Evolutionary conservation across 2,329 filamentous ascomycete genomes (phyloP).

Genomic region (Daldinia eschscholtzii): DNA sequence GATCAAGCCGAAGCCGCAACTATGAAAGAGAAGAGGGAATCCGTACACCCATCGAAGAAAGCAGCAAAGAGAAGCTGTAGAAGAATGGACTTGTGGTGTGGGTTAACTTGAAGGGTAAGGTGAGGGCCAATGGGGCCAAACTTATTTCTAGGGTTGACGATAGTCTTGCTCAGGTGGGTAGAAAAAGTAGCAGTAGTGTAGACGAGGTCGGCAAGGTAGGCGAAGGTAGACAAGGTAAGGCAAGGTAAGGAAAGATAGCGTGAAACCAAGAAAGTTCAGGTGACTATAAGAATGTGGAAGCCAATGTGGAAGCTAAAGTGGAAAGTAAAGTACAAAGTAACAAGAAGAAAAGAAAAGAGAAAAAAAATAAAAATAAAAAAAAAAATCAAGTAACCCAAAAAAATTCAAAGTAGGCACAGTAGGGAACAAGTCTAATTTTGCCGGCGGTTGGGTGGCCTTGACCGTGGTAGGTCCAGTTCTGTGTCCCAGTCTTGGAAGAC

Average conservation of each 20-base stretch:
- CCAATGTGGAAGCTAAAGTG: not conserved
- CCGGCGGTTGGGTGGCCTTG: conserved; percentile 37
- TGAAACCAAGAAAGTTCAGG: conserved; percentile 33
- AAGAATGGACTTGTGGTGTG: conserved; percentile 17
- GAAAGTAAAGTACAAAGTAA: conserved; percentile 3
- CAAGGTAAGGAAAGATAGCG: conserved; percentile 28
- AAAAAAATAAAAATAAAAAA: conserved; percentile 4
- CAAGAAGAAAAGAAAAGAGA: not conserved
- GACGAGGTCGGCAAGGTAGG: not conserved
- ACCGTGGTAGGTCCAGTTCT: conserved; percentile 7
- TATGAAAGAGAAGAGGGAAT: conserved; percentile 25
- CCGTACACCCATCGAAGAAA: conserved; percentile 35
- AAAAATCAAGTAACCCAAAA: conserved; percentile 9
- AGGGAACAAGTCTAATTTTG: conserved; percentile 39
- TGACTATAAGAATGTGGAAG: conserved; percentile 26
- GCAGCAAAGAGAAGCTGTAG: conserved; percentile 14
- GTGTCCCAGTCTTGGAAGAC: conserved; percentile 3
- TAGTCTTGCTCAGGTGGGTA: conserved; percentile 29
- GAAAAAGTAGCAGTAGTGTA: conserved; percentile 9
- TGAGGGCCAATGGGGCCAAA: conserved; percentile 29
- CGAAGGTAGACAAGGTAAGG: conserved; percentile 27
- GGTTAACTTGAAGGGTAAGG: conserved; percentile 19
- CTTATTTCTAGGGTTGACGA: conserved; percentile 36
- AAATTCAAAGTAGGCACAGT: conserved; percentile 4
- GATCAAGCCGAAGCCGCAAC: conserved; percentile 22